Base-by-base conservation (phyloP, 768 basidiomycete genomes). In the Tylopilus rubrobrunneus region DNA sequence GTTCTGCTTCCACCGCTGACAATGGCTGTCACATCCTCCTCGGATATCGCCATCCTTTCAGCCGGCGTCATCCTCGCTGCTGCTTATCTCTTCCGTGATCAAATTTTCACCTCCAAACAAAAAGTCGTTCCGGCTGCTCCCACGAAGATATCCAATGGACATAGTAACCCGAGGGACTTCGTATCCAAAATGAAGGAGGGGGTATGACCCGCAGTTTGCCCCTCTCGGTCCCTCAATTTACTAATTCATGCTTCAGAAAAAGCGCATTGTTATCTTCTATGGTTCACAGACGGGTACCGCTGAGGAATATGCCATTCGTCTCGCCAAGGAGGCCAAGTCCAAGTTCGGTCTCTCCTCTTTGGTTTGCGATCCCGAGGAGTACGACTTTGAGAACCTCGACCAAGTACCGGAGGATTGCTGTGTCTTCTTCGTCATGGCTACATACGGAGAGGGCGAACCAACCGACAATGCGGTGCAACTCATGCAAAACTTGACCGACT, bases 261-360 rank as follows among this genome's bases (percentile, higher is more conserved):
- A 97, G 72, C 92, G 94, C 56, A 76, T 96, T 15, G 89, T 92
- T 63, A 98, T 98, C 66, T 96, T 99, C 70, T 99, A 97, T 67
- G 96, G 96, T 53, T 98, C 96, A 21, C 96, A 99, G 68, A 99
- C 96, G 0, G 96, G 96, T 53, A 99, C 96, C 15, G 96, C 96
- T 2, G 97, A 98, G 71, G 96, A 99, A 71, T 97, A 95, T 62
- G 95, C 95, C 40, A 93, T 96, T 61, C 89, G 97, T 70, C 81
- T 99, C 10, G 96, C 96, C 14, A 98, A 98, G 75, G 96, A 99
- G 69, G 93, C 92, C 39, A 99, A 99, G 74, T 81, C 90, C 56
- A 92, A 96, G 67, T 99, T 92, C 58, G 96, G 96, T 46, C 80
- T 98, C 15, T 88, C 92, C 10, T 97, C 94, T 7, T 85, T 98